These are phyloP conservation scores for Aspergillus ochraceoroseus DNA, from an alignment of 2,329 filamentous ascomycete species.

Conservation along the genomic window DNA sequence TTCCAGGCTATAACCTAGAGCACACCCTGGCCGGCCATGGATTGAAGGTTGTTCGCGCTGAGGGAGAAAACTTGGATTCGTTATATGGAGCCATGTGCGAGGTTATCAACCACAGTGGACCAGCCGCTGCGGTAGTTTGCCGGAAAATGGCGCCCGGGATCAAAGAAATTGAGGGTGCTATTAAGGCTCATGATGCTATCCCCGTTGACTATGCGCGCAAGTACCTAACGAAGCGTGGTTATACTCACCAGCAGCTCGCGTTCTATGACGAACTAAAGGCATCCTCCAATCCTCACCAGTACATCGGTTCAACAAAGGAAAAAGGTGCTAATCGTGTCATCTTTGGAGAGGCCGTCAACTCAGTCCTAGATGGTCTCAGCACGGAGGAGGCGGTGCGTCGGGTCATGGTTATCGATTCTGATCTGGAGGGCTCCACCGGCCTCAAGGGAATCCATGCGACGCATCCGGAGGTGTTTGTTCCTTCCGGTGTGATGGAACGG, in stretches of 20 bases:
- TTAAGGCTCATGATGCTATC: constrained; percentile 39
- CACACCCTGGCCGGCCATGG: constrained; percentile 37
- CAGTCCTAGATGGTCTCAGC: constrained; percentile 34
- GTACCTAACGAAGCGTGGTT: constrained; percentile 38
- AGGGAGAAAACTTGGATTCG: constrained; percentile 38
- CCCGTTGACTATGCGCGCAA: constrained; percentile 36
- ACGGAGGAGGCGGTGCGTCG: constrained; percentile 36
- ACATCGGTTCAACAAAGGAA: constrained; percentile 34
- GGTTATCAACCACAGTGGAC: constrained; percentile 33
- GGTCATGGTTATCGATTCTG: constrained; percentile 41
- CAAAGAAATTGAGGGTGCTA: constrained; percentile 34
- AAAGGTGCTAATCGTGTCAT: constrained; percentile 38
- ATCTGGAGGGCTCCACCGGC: constrained; percentile 40
- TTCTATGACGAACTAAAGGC: constrained; percentile 37
- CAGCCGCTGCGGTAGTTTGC: constrained; percentile 31
- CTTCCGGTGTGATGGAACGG: constrained; percentile 41
- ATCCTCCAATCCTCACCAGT: constrained; percentile 30
- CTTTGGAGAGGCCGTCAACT: constrained; percentile 40
- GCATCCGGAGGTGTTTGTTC: constrained; percentile 38
- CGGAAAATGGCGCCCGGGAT: constrained; percentile 39
- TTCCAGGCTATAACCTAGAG: constrained; percentile 35
- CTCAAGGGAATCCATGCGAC: constrained; percentile 36
- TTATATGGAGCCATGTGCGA: constrained; percentile 33
- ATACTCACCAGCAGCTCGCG: constrained; percentile 31
- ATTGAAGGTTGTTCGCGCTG: constrained; percentile 33